Evolutionary conservation across 2,329 filamentous ascomycete genomes (phyloP).

Genomic region (Colletotrichum australisinense): DNA sequence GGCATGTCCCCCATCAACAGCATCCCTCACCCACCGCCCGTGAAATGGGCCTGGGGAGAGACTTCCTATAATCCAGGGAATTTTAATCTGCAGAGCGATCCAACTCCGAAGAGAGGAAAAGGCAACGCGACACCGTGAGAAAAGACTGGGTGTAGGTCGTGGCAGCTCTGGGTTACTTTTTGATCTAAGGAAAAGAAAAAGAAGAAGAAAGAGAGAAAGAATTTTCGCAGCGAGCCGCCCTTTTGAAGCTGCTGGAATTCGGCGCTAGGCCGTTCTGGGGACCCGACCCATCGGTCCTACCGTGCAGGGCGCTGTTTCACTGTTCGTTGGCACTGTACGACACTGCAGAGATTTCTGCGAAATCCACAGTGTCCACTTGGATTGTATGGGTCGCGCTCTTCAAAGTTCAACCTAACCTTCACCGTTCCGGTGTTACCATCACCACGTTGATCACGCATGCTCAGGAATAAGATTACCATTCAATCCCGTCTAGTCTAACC

Average conservation of each 20-base stretch:
- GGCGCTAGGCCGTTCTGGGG: conserved; percentile 39
- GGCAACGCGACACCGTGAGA: conserved; percentile 72
- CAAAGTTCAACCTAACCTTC: neutral
- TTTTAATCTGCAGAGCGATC: conserved; percentile 67
- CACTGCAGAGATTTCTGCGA: neutral
- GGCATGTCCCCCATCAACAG: conserved; percentile 71
- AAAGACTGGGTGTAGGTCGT: conserved; percentile 68
- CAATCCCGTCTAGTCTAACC: neutral
- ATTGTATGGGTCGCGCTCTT: neutral
- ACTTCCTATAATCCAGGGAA: conserved; percentile 73
- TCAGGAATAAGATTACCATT: conserved; percentile 6
- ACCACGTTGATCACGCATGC: conserved; percentile 8
- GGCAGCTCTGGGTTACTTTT: conserved; percentile 72
- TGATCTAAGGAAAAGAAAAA: conserved; percentile 65
- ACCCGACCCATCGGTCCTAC: neutral
- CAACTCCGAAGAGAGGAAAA: conserved; percentile 60
- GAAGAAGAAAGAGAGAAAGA: conserved; percentile 49
- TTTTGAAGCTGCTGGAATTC: conserved; percentile 1
- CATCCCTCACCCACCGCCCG: conserved; percentile 65
- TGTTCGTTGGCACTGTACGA: neutral
- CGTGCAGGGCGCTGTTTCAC: neutral
- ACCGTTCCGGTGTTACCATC: conserved; percentile 1
- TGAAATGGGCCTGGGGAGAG: conserved; percentile 56
- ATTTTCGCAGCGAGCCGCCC: conserved; percentile 40
- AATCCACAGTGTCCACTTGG: conserved; percentile 10